phyloP scores from a whole-genome alignment of 768 basidiomycete species.

The Megacollybia marginata region DNA sequence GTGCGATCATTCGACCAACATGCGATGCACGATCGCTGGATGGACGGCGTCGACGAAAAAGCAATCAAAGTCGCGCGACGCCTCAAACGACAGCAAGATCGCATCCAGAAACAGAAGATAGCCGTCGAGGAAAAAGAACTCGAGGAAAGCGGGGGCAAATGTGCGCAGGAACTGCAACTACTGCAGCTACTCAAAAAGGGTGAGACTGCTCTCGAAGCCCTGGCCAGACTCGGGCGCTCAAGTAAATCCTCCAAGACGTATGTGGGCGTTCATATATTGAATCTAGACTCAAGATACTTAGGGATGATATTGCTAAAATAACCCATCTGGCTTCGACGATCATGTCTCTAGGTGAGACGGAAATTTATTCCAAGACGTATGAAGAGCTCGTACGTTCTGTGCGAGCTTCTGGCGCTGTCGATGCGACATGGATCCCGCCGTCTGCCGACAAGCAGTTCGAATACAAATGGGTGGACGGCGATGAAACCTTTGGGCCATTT shows the following conservation, averaged over 20 bases:
- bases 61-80: conserved; percentile 79
- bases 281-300: not conserved
- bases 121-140: conserved; percentile 71
- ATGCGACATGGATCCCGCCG: conserved; percentile 64
- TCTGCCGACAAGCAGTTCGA: conserved; percentile 73
- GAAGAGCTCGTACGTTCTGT: conserved; percentile 77
- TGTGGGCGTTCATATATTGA: conserved; percentile 14
- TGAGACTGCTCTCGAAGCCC: conserved; percentile 83
- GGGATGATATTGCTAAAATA: conserved; percentile 61
- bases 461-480: conserved; percentile 67
- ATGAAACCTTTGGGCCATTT: conserved; percentile 72
- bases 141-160: conserved; percentile 58
- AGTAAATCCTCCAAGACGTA: conserved; percentile 31
- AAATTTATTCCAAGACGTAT: conserved; percentile 82
- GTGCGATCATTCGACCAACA: conserved; percentile 84
- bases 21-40: conserved; percentile 91
- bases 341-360: conserved; percentile 79
- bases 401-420: conserved; percentile 64
- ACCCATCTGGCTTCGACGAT: conserved; percentile 85
- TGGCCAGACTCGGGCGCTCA: conserved; percentile 67
- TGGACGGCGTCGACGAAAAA: conserved; percentile 81
- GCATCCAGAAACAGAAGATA: conserved; percentile 59
- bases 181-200: conserved; percentile 76
- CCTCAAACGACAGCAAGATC: conserved; percentile 70
- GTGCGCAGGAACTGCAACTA: conserved; percentile 57